phyloP scores from a whole-genome alignment of 2,329 filamentous ascomycete genomes.

The Fusarium sp. region DNA sequence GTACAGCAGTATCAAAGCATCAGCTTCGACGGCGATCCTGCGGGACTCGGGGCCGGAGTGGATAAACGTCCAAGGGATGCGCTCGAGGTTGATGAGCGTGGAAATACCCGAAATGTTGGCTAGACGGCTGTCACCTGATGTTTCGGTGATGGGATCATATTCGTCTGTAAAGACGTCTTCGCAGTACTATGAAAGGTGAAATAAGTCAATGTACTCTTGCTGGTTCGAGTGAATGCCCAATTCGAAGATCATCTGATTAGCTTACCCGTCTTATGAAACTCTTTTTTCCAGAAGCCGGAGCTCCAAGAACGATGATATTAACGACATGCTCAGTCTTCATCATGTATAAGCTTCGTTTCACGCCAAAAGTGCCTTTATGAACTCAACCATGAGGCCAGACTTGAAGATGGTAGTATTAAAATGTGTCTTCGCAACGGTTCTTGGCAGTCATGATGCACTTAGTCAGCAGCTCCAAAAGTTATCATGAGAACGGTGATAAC shows the following conservation, averaged over 20 bases:
- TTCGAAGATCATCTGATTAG: background rate
- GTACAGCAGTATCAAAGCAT: conserved; percentile 35
- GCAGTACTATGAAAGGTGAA: conserved; percentile 22
- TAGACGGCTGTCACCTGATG: conserved; percentile 25
- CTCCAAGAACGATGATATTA: conserved; percentile 36
- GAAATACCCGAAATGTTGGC: conserved; percentile 22
- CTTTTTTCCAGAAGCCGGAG: conserved; percentile 31
- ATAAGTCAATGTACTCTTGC: background rate
- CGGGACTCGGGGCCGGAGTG: conserved; percentile 8
- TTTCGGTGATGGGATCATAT: conserved; percentile 35
- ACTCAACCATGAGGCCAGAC: background rate
- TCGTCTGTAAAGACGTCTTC: conserved; percentile 29
- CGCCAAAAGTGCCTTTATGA: background rate
- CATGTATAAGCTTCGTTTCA: background rate
- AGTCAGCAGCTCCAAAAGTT: conserved; percentile 26
- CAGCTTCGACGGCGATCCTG: conserved; percentile 23
- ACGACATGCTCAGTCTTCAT: conserved; percentile 24
- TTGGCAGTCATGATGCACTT: conserved; percentile 33
- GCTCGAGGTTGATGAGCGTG: conserved; percentile 29
- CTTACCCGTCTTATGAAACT: conserved; percentile 38
- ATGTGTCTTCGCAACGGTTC: conserved; percentile 15
- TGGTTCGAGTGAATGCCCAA: background rate
- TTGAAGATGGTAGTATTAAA: background rate
- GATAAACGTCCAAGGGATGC: conserved; percentile 32
- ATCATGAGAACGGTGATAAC: conserved; percentile 14